Evolutionary conservation across 805 yeast genomes (phyloP), one percentile per base, ranked within the genome.

Genomic region (Candida michaelii): DNA sequence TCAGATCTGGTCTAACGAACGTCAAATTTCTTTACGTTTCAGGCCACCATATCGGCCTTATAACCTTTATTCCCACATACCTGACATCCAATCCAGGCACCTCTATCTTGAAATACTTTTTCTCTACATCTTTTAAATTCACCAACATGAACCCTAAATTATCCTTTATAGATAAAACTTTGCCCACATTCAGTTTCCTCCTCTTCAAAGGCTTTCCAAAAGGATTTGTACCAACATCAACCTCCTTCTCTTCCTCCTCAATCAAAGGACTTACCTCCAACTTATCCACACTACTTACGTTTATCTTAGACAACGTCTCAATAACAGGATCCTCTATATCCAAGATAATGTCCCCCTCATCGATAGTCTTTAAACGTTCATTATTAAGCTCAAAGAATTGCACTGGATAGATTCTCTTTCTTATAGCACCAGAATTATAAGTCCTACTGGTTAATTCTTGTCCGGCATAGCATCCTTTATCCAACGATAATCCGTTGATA

Each of bases 381-480:
- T 47, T 48, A 6, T 31, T 38, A 0, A 60, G 40, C 7, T 47
- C 55, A 30, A 59, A 65, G 35, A 69, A 66, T 40, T 60, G 65
- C 4, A 64, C 80, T 0, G 98, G 97, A 36, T 87, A 78, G 2
- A 89, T 68, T 42, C 98, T 70, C 54, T 90, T 89, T 23, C 95
- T 73, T n/a, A 90, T 77, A 1, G 82, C 77, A 3, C 97, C 96
- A 24, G 84, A 81, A 46, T 86, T 87, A 55, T 76, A 83, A 0
- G 97, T 84, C 53, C 99, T 76, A 13, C 90, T 89, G 0, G 97
- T 90, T 39, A 93, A 70, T 59, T 93, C 99, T 63, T 93, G 99
- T 1, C 99, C 99, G 12, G 89, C 83, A 54, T 93, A 93, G 59
- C 99, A 93, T 1, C 99, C 99, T 61, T 93, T 93, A 49, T 89